Base-by-base conservation (phyloP, 1,284 basidiomycete genomes). In the Anthracocystis panici-leucophaei region DNA sequence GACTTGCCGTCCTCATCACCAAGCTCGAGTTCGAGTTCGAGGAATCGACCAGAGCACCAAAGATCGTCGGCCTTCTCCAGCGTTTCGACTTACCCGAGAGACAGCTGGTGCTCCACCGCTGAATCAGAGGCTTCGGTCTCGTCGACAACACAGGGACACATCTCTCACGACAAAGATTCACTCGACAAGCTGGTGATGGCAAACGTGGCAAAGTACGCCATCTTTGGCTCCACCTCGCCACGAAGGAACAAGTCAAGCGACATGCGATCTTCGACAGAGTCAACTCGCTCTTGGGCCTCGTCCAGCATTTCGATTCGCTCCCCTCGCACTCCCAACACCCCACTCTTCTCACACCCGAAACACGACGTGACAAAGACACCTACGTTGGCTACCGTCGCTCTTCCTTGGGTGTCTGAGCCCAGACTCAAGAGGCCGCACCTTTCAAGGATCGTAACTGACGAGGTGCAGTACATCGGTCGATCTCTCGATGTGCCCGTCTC, bases 211-310 rank as follows among this genome's bases (percentile, higher is more conserved):
- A 57, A 45, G 40, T 63, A 72, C 31, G 63, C 63, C 41, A 61
- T 72, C 56, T 72, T 72, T 45, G 69, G 69, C 31, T 72, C 69
- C 45, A 72, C 69, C 3, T 72, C 69, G 27, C 69, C 69, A 23
- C 57, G 69, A 44, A 72, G 56, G 46, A 72, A 49, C 51, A 56
- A 46, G 35, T 45, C 58, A 0, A 29, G 44, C 16, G 54, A 48
- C 12, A 49, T 49, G 57, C 60, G 68, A 10, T 56, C 66, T n/a
- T 69, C 66, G 7, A 56, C 38, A 8, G 66, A 69, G 1, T 69
- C 66, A 21, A 42, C 57, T 3, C 52, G 66, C 35, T 69, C 66
- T 9, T 69, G 33, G 41, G 38, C 66, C 2, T 69, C 66, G 7
- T 59, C 61, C 8, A 51, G 45, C 60, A 59, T 56, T 8, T 69